Evolutionary conservation across 345 rosid genomes (phyloP), one percentile per base, ranked within the genome.

Genomic region (Aquilaria yunnanensis): DNA sequence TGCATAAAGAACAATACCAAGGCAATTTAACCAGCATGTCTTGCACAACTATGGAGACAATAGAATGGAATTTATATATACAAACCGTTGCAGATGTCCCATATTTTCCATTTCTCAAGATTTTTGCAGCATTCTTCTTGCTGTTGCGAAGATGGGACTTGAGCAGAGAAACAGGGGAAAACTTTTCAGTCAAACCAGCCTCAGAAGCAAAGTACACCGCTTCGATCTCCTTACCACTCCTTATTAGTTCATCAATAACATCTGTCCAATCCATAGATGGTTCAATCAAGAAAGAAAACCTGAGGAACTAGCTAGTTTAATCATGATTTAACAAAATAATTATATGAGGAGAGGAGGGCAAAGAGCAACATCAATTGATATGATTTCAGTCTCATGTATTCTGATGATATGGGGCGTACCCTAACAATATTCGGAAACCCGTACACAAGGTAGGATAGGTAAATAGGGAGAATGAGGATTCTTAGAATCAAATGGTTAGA

Each of bases 201-300:
- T 80, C 89, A n/a, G 57, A 63, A 60, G 86, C 81, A 68, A 84
- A 84, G 75, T 79, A 78, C 12, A 74, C 76, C 29, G 86, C 90
- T 66, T 81, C 89, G 12, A 81, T 63, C 76, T 81, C 86, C 67
- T 81, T 81, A 47, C 86, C 80, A 60, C 58, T 75, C 68, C 69
- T 81, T 63, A 81, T 61, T 43, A 84, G 65, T 65, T 75, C 83
- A 8, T 78, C 85, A 57, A 84, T 70, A 41, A 81, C 75, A 59
- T 68, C 89, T 81, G 78, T 33, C 55, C 51, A 34, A 51, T 32
- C 31, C 31, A 63, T 47, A 73, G 23, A 56, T 34, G 41, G 13
- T 37, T 52, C 57, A 57, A 51, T 66, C 71, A 65, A 64, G 3
- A 13, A 31, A 6, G 62, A 23, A 23, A 23, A 23, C 1, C 23